These are phyloP conservation scores for Hyphodiscus sp. DNA, from an alignment of 2,329 filamentous ascomycete species.

Conservation along the genomic window DNA sequence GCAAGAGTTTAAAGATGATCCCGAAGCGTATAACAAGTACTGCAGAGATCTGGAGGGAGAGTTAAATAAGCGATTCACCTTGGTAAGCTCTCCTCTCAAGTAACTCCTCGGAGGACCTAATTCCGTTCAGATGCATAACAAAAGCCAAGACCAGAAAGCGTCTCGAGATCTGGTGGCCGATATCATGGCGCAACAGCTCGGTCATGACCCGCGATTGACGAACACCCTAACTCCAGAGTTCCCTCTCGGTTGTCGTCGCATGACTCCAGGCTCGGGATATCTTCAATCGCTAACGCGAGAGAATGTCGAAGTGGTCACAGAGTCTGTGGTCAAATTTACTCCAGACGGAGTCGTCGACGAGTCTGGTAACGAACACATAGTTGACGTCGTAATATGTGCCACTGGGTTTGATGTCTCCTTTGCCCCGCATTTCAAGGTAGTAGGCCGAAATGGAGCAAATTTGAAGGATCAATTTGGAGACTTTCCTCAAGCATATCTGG, in stretches of 20 bases:
- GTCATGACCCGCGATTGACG: slow-evolving; percentile 8
- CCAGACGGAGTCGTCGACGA: slow-evolving; percentile 30
- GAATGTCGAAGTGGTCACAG: slow-evolving; percentile 26
- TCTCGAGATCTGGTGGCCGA: slow-evolving; percentile 9
- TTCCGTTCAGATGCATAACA: slow-evolving; percentile 10
- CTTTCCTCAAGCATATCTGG: slow-evolving; percentile 21
- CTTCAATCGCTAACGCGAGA: slow-evolving; percentile 35
- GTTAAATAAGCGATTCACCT: slow-evolving; percentile 25
- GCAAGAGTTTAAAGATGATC: slow-evolving; percentile 18
- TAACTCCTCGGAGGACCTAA: not conserved
- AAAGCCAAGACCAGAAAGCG: slow-evolving; percentile 13
- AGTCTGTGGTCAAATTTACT: slow-evolving; percentile 27
- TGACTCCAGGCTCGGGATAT: slow-evolving; percentile 39
- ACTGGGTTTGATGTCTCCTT: slow-evolving; percentile 30
- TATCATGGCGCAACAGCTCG: slow-evolving; percentile 14
- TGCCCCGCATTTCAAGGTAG: slow-evolving; percentile 20
- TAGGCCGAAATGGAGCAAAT: slow-evolving; percentile 12
- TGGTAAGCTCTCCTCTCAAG: slow-evolving; percentile 9
- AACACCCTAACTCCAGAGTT: slow-evolving; percentile 23
- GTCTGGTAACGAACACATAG: slow-evolving; percentile 22
- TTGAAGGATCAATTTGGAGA: slow-evolving; percentile 18
- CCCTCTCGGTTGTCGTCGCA: slow-evolving; percentile 34
- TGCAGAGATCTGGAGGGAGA: slow-evolving; percentile 14
- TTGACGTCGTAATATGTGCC: slow-evolving; percentile 33
- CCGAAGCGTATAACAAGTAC: slow-evolving; percentile 16